phyloP scores from a whole-genome alignment of 1,139 yeast genomes.

The Kodamaea derodonti region DNA sequence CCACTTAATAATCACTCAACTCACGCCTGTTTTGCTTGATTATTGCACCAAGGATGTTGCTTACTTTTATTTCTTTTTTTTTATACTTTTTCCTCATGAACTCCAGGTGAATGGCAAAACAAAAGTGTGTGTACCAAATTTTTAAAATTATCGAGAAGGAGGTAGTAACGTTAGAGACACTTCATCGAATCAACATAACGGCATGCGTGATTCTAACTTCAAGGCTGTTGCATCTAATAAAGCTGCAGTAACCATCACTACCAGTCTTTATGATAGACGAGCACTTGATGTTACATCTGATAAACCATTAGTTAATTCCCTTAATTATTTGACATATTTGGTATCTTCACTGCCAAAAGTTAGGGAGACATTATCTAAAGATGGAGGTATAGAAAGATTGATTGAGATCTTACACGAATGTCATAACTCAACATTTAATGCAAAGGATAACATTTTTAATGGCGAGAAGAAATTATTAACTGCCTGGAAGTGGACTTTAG shows the following conservation, averaged over 20 bases:
- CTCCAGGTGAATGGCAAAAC: not conserved
- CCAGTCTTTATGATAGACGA: slow-evolving; percentile 84
- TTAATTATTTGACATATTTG: slow-evolving; percentile 83
- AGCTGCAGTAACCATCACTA: slow-evolving; percentile 87
- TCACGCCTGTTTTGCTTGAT: too few relatives aligned
- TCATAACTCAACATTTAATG: slow-evolving; percentile 35
- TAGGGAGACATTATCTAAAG: slow-evolving; percentile 80
- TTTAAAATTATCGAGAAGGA: not conserved
- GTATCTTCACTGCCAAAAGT: slow-evolving; percentile 86
- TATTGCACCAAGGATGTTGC: not conserved
- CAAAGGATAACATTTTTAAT: slow-evolving; percentile 37
- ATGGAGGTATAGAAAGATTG: slow-evolving; percentile 89
- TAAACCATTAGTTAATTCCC: slow-evolving; percentile 84
- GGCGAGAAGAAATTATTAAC: slow-evolving; percentile 53
- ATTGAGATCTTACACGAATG: slow-evolving; percentile 85
- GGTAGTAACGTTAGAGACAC: too few relatives aligned
- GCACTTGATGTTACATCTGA: slow-evolving; percentile 90
- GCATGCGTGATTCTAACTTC: slow-evolving; percentile 89
- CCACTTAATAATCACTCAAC: too few relatives aligned
- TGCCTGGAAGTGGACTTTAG: slow-evolving; percentile 96
- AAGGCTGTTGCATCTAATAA: slow-evolving; percentile 73
- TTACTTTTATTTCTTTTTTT: not conserved
- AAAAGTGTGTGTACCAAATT: not conserved
- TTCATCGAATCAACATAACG: too few relatives aligned
- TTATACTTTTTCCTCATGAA: not conserved